These are phyloP conservation scores for Malania oleifera DNA, from an alignment of 164 flowering plant genomes.

Conservation along the genomic window DNA sequence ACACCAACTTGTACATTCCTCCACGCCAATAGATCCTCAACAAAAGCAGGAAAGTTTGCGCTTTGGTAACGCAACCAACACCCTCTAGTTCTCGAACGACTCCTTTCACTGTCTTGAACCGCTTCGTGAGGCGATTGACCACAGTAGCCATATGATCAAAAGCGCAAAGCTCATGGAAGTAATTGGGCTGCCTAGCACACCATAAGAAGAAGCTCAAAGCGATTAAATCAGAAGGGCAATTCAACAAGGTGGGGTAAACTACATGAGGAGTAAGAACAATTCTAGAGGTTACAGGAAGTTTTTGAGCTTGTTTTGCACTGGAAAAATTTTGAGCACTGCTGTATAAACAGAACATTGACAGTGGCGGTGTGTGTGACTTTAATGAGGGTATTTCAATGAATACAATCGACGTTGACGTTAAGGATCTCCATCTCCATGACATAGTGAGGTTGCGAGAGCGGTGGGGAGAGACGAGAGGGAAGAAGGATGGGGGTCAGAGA, in stretches of 20 bases:
- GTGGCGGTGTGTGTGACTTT: too few relatives aligned
- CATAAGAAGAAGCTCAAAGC: conserved; percentile 57
- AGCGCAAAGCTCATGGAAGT: conserved; percentile 33
- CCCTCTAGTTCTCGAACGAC: conserved; percentile 35
- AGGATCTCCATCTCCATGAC: too few relatives aligned
- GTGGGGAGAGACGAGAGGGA: too few relatives aligned
- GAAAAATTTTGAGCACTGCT: too few relatives aligned
- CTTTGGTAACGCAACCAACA: conserved; percentile 40
- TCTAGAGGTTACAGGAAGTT: background rate
- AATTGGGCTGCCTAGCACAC: conserved; percentile 53
- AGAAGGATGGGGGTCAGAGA: too few relatives aligned
- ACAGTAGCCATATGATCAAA: conserved; percentile 37
- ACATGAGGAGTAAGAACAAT: conserved; percentile 22
- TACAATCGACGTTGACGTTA: too few relatives aligned
- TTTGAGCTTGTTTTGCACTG: too few relatives aligned
- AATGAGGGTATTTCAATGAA: too few relatives aligned
- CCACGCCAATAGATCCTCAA: conserved; percentile 62
- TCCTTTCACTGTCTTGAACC: conserved; percentile 26
- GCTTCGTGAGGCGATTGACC: conserved; percentile 26
- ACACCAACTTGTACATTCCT: conserved; percentile 34
- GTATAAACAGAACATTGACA: too few relatives aligned
- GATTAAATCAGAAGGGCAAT: conserved; percentile 52
- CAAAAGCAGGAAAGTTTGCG: conserved; percentile 49
- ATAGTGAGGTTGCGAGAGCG: too few relatives aligned
- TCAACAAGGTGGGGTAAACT: conserved; percentile 33